Evolutionary conservation across 306 rosid genomes (phyloP), one percentile per base, ranked within the genome.

Genomic region (Quercus glauca): DNA sequence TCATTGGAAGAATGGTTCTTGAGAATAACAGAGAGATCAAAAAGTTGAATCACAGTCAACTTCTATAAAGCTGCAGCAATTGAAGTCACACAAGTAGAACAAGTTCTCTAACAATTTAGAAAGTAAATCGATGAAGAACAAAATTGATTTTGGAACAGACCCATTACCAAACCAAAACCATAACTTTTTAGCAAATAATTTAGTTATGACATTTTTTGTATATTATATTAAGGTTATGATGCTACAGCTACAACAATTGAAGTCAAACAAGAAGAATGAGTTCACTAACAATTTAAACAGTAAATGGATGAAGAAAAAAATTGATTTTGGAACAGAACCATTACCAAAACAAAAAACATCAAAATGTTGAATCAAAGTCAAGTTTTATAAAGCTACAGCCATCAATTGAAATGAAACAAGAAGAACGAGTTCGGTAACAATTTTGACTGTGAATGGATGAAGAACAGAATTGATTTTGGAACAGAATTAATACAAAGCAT

Each of bases 11-110:
- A 87, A 76, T 75, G 83, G 82, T 77, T 80, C 80, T 91, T 90
- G 12, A 97, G 94, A 73, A 94, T 92, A 75, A 87, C 85, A 76
- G 97, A 88, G 73, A 94, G 97, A 89, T 94, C 97, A 72, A 94
- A 94, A 81, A 94, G 99, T 82, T 94, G 99, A 76, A 94, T 94
- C 31, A 84, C 91, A 86, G 81, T 94, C 97, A 13, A 83, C 97
- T 94, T 89, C 92, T 94, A 83, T 92, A 90, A 73, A 94, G 97
- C 99, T 94, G 93, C 80, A 92, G 78, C 78, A 77, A 67, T 76
- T 58, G 11, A 69, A 37, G 78, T 74, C 77, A 25, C 6, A 59
- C 65, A 59, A 21, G 23, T 21, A 23, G 26, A 21, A 59, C 65
- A 79, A 81, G 35, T 68, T 35, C 41, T 35, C 8, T 6, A 35